A percentile compares a stretch with the other conserved stretches of the same genome.
These are phyloP conservation scores for Dryas integrifolia DNA, from an alignment of 331 rosid species.

Conservation along the genomic window DNA sequence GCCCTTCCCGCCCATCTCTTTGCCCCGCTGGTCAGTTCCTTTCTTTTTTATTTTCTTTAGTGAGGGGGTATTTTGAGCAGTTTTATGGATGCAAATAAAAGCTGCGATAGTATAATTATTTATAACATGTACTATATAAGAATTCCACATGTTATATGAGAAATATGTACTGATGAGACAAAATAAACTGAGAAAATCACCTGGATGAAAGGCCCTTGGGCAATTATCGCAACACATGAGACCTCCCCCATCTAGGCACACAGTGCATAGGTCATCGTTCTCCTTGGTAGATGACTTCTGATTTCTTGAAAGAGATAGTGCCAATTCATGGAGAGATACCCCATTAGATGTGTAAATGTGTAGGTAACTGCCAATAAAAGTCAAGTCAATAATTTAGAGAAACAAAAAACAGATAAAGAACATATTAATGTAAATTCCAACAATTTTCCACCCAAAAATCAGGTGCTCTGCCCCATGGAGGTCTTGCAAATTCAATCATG, in stretches of 20 bases:
- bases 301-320: conserved; percentile 62
- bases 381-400: conserved; percentile 1
- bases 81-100: not conserved
- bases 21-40: not conserved
- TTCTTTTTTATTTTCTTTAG: not conserved
- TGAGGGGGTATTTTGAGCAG: not conserved
- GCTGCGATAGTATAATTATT: not conserved
- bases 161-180: not conserved
- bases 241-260: conserved; percentile 79
- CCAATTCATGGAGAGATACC: conserved; percentile 84
- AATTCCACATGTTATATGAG: not conserved
- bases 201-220: conserved; percentile 84
- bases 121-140: not conserved
- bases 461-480: not conserved
- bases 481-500: not conserved
- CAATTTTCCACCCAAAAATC: conserved; percentile 5
- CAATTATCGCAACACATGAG: conserved; percentile 91
- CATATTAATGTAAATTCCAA: not conserved
- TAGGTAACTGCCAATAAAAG: conserved; percentile 62
- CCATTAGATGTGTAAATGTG: conserved; percentile 89
- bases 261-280: conserved; percentile 80
- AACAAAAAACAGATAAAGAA: not conserved
- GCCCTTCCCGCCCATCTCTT: not conserved
- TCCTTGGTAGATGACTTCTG: conserved; percentile 51
- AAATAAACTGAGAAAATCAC: conserved; percentile 36